A percentile compares a stretch with the other conserved stretches of the same genome.
phyloP scores from a whole-genome alignment of 106 monocot species.

The Phalaenopsis equestris region DNA sequence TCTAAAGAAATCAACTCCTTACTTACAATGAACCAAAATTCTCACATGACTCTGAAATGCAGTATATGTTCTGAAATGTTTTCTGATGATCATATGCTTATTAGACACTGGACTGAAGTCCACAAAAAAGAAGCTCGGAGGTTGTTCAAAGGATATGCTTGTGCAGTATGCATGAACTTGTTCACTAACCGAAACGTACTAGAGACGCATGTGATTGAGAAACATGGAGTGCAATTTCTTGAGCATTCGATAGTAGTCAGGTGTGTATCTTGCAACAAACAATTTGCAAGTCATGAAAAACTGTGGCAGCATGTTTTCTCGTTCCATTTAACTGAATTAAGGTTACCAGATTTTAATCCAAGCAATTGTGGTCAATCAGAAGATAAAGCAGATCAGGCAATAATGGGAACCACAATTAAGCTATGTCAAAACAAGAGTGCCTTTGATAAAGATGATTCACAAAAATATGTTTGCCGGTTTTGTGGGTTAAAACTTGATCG shows the following conservation, averaged over 20 bases:
- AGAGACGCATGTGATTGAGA: slow-evolving; percentile 66
- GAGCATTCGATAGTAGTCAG: slow-evolving; percentile 57
- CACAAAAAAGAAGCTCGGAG: slow-evolving; percentile 91
- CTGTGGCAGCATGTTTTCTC: slow-evolving; percentile 85
- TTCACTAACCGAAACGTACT: slow-evolving; percentile 85
- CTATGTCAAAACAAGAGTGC: slow-evolving; percentile 13
- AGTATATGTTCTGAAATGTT: slow-evolving; percentile 60
- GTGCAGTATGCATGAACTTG: slow-evolving; percentile 63
- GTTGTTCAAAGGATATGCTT: slow-evolving; percentile 86
- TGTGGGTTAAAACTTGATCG: slow-evolving; percentile 85
- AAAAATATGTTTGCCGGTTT: slow-evolving; percentile 48
- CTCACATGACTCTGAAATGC: slow-evolving; percentile 43
- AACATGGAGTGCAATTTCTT: slow-evolving; percentile 67
- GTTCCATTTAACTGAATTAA: slow-evolving; percentile 51
- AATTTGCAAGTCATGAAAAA: slow-evolving; percentile 48
- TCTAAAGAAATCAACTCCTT: slow-evolving; percentile 17
- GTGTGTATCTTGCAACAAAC: slow-evolving; percentile 72
- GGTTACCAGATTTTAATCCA: slow-evolving; percentile 19
- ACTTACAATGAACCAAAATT: not conserved
- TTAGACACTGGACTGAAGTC: slow-evolving; percentile 60
- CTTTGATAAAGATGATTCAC: slow-evolving; percentile 18
- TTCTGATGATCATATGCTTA: slow-evolving; percentile 47
- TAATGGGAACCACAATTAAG: slow-evolving; percentile 9
- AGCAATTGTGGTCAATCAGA: not conserved
- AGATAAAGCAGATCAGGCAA: slow-evolving; percentile 18